phyloP scores from a whole-genome alignment of 345 rosid genomes.

The Lepidium africanum region DNA sequence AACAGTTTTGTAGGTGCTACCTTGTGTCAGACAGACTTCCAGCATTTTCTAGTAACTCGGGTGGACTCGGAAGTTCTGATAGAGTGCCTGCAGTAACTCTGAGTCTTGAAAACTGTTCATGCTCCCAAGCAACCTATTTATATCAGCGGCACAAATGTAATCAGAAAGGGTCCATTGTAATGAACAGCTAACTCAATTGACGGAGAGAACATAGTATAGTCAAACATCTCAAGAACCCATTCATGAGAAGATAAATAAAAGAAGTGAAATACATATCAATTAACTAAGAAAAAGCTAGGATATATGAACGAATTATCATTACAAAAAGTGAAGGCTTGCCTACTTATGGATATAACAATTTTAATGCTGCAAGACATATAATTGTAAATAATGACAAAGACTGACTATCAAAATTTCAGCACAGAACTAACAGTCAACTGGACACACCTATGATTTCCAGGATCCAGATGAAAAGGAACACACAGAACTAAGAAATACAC shows the following conservation, averaged over 20 bases:
- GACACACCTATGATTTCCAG: background rate
- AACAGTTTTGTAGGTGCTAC: slow-evolving; percentile 27
- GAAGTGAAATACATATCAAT: background rate
- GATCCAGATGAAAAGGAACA: background rate
- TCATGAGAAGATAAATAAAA: background rate
- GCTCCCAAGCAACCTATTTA: slow-evolving; percentile 98
- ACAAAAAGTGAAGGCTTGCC: background rate
- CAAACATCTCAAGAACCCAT: background rate
- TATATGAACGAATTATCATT: background rate
- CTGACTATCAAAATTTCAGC: background rate
- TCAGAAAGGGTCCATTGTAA: background rate
- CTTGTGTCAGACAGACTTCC: slow-evolving; percentile 84
- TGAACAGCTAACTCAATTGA: background rate
- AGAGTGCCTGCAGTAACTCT: slow-evolving; percentile 96
- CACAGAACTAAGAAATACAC: background rate
- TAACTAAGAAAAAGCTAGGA: background rate
- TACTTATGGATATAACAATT: background rate
- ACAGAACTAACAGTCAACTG: background rate
- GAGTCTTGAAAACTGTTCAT: slow-evolving; percentile 92
- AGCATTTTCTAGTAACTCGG: slow-evolving; percentile 64
- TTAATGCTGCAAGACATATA: background rate
- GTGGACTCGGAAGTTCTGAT: slow-evolving; percentile 68
- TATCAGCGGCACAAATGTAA: background rate
- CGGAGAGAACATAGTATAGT: background rate
- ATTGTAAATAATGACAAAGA: background rate